Evolutionary conservation across 306 rosid genomes (phyloP).

Genomic region (Amphicarpaea edgeworthii): DNA sequence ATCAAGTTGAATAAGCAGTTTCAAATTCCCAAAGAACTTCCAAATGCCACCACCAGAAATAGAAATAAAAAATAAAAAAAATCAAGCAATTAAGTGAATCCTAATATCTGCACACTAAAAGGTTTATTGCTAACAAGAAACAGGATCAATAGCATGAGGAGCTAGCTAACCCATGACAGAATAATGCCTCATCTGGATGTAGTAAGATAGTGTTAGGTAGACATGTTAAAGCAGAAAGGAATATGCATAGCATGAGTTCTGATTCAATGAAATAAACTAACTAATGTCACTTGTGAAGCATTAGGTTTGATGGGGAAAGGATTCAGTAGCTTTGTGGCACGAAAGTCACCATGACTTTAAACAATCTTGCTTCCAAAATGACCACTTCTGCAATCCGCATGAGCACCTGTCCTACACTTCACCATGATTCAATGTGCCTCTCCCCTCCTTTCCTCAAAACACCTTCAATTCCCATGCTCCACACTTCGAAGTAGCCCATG

Average conservation of each 20-base stretch:
- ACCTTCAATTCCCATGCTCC: too few species aligned
- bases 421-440: too few species aligned
- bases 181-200: neutral
- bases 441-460: too few species aligned
- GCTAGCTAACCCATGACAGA: neutral
- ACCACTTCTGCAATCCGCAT: too few species aligned
- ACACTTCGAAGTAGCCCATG: too few species aligned
- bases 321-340: too few species aligned
- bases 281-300: too few species aligned
- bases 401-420: too few species aligned
- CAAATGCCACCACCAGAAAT: constrained; percentile 17
- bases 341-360: too few species aligned
- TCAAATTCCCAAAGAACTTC: neutral
- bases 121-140: constrained; percentile 28
- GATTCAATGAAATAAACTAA: neutral
- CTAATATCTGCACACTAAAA: neutral
- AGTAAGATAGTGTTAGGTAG: neutral
- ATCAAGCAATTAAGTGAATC: constrained; percentile 12
- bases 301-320: too few species aligned
- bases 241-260: neutral
- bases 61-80: neutral
- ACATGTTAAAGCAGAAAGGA: neutral
- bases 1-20: constrained; percentile 10
- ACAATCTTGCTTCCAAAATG: too few species aligned
- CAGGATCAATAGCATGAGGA: neutral